These are phyloP conservation scores for Pelargonium australe DNA, from an alignment of 441 rosid species.

Conservation along the genomic window DNA sequence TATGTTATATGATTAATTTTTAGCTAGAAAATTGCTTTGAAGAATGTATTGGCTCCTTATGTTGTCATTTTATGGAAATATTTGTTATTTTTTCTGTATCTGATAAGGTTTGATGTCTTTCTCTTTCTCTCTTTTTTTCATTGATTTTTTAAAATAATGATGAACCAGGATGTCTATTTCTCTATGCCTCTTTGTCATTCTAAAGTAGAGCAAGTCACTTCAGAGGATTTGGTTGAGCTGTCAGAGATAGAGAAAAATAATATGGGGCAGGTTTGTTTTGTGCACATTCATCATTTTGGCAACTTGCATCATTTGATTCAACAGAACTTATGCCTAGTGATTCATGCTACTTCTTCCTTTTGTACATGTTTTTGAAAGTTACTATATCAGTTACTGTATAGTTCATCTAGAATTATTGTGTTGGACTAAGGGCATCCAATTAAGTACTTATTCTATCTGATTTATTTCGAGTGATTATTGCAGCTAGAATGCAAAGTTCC, in stretches of 20 bases:
- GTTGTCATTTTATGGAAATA: neutral
- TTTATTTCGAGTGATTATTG: constrained; percentile 20
- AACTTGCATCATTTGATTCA: neutral
- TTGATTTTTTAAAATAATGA: constrained; percentile 12
- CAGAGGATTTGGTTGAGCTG: constrained; percentile 87
- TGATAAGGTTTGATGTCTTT: constrained; percentile 9
- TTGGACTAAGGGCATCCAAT: neutral
- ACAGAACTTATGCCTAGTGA: neutral
- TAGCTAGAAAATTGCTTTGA: neutral
- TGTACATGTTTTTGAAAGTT: neutral
- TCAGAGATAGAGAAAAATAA: constrained; percentile 88
- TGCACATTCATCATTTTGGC: constrained; percentile 14
- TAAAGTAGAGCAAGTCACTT: constrained; percentile 64
- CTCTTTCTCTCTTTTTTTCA: constrained; percentile 11
- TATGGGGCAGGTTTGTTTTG: constrained; percentile 74
- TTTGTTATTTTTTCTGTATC: neutral
- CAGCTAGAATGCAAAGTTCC: constrained; percentile 59
- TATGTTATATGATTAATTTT: neutral
- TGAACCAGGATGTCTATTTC: constrained; percentile 59
- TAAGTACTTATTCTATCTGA: neutral
- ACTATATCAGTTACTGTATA: neutral
- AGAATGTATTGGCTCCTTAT: neutral
- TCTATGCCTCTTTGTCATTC: constrained; percentile 91
- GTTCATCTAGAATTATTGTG: neutral
- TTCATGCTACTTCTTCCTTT: neutral